These are phyloP conservation scores for Penicillium paneum DNA, from an alignment of 2,329 filamentous ascomycete genomes.

Conservation along the genomic window DNA sequence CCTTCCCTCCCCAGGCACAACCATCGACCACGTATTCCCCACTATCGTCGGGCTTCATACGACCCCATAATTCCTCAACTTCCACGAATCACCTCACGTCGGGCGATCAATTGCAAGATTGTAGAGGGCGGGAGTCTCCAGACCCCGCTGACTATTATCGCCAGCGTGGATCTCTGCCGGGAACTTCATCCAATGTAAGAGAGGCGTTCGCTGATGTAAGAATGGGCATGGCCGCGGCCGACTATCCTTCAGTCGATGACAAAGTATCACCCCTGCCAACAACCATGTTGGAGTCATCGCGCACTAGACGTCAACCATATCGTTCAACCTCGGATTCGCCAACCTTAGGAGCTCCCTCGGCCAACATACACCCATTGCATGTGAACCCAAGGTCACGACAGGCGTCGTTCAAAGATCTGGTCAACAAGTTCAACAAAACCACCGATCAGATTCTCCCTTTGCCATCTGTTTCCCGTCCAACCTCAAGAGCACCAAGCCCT, in stretches of 20 bases:
- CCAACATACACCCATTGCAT: slow-evolving; percentile 13
- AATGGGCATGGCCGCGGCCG: slow-evolving; percentile 20
- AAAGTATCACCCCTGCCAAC: slow-evolving; percentile 28
- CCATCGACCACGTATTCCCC: slow-evolving; percentile 29
- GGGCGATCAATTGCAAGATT: slow-evolving; percentile 11
- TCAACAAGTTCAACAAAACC: slow-evolving; percentile 72
- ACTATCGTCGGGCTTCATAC: slow-evolving; percentile 19
- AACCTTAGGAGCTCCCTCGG: slow-evolving; percentile 16
- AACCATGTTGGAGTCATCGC: slow-evolving; percentile 23
- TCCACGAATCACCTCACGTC: slow-evolving; percentile 24
- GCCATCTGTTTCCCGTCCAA: slow-evolving; percentile 34
- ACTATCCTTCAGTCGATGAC: slow-evolving; percentile 14
- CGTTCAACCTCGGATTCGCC: slow-evolving; percentile 36
- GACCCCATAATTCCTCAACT: slow-evolving; percentile 9
- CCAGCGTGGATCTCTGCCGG: slow-evolving; percentile 37
- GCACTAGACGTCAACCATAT: slow-evolving; percentile 23
- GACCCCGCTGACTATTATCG: slow-evolving; percentile 54
- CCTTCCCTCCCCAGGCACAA: slow-evolving; percentile 21
- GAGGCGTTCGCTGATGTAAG: slow-evolving; percentile 16
- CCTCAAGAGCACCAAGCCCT: slow-evolving; percentile 38
- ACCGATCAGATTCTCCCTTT: slow-evolving; percentile 45
- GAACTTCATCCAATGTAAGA: slow-evolving; percentile 26
- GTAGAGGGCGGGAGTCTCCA: slow-evolving; percentile 29
- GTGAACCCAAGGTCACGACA: slow-evolving; percentile 42
- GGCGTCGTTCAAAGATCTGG: slow-evolving; percentile 75